Evolutionary conservation across 2,329 filamentous ascomycete species (phyloP).

Genomic region (Trichoderma sp.): DNA sequence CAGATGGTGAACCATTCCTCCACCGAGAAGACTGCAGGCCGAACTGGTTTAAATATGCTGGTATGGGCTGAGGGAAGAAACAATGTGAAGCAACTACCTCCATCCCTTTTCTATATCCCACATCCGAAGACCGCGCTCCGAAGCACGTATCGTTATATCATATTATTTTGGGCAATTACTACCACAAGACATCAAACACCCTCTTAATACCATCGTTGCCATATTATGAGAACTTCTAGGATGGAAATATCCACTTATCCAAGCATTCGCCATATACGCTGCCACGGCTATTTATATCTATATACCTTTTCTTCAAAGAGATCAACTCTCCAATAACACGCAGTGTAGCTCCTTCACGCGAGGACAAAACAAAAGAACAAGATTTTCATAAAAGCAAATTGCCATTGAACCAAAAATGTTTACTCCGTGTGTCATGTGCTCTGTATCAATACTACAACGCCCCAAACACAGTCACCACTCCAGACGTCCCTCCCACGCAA

Average conservation of each 20-base stretch:
- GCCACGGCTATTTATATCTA: background rate
- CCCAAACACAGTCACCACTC: slow-evolving; percentile 67
- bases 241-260: background rate
- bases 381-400: background rate
- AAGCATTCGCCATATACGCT: background rate
- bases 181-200: background rate
- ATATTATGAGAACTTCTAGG: background rate
- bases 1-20: slow-evolving; percentile 83
- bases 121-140: background rate
- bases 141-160: background rate
- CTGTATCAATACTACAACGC: slow-evolving; percentile 31
- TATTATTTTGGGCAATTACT: background rate
- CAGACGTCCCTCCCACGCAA: slow-evolving; percentile 67
- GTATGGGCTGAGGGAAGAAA: slow-evolving; percentile 63
- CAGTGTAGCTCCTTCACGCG: background rate
- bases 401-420: background rate
- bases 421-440: background rate
- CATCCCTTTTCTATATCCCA: background rate
- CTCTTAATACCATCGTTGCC: background rate
- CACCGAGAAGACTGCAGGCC: slow-evolving; percentile 91
- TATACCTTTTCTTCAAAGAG: background rate
- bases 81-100: background rate
- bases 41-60: slow-evolving; percentile 95
- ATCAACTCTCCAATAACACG: background rate
- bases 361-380: slow-evolving; percentile 7